These are phyloP conservation scores for Leccinum longicurvipes DNA, from an alignment of 768 basidiomycete species.

Conservation along the genomic window DNA sequence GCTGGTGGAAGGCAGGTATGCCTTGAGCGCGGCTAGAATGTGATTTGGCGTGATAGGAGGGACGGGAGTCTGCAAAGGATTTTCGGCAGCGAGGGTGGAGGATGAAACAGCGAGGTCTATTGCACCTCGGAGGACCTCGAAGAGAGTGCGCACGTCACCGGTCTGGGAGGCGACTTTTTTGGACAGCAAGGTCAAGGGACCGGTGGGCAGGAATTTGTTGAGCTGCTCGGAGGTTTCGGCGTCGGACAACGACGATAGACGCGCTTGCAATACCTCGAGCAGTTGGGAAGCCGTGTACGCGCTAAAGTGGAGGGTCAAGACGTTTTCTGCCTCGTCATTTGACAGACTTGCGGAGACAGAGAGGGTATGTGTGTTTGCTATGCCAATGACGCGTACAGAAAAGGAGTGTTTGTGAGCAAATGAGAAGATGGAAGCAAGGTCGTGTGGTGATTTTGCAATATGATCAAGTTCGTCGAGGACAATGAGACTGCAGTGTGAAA, in stretches of 20 bases:
- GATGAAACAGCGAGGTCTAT: conserved; percentile 63
- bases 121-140: conserved; percentile 77
- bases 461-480: conserved; percentile 89
- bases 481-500: conserved; percentile 56
- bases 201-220: conserved; percentile 57
- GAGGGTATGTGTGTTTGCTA: conserved; percentile 87
- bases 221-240: conserved; percentile 27
- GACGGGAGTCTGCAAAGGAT: conserved; percentile 33
- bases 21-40: conserved; percentile 72
- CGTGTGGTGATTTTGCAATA: conserved; percentile 57
- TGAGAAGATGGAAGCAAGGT: conserved; percentile 62
- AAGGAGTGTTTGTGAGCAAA: conserved; percentile 54
- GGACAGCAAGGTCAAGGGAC: conserved; percentile 66
- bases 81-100: conserved; percentile 14
- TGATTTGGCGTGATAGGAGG: conserved; percentile 60
- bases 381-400: conserved; percentile 69
- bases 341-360: conserved; percentile 49
- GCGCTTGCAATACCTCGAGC: conserved; percentile 60
- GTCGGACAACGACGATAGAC: conserved; percentile 53
- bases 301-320: conserved; percentile 73
- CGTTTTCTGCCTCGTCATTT: conserved; percentile 35
- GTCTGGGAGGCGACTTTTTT: conserved; percentile 81
- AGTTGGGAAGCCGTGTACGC: conserved; percentile 76
- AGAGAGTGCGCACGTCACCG: conserved; percentile 77
- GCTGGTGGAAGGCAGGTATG: conserved; percentile 49